Base-by-base conservation (phyloP, 306 rosid genomes). In the Dalbergia oliveri region DNA sequence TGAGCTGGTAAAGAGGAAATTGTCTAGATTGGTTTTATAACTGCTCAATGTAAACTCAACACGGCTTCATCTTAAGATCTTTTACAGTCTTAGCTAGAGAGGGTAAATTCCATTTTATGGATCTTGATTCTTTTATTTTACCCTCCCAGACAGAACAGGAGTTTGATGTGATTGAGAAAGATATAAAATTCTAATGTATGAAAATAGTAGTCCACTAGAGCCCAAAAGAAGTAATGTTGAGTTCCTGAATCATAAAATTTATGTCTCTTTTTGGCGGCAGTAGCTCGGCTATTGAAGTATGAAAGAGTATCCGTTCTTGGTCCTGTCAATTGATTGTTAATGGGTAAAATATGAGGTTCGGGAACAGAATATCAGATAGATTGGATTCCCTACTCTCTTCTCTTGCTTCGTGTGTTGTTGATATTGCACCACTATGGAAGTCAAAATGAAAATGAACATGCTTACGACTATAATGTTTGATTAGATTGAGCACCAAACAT, bases 221-320 rank as follows among this genome's bases (percentile, higher is more conserved):
- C 77, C 66, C 37, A 15, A 72, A 5, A 15, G 18, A 35, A 35
- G 65, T 72, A 37, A 75, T 26, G 69, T 61, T 75, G 70, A 31
- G 49, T 26, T 31, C 18, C 34, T 61, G 33, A 62, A 61, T 75
- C 18, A 75, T 75, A 33, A 34, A 44, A 43, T 74, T 60, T 41
- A 70, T 53, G 69, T 45, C 79, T 60, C 59, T 43, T 44, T 59
- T 45, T 15, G 56, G 21, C 1, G 21, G 21, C 58, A 74, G n/a
- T 43, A 73, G 3, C 31, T 73, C 12, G 16, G 34, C 67, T 7
- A 58, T 57, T 73, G 23, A 41, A 41, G 21, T 4, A 45, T 18
- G 1, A 44, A 45, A 75, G 59, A 61, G 11, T 60, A 43, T 26
- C 43, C 60, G 41, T 47, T 69, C 43, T 23, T 47, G 26, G 75